Percentiles rank a stretch among this genome's conserved stretches.
phyloP scores from a whole-genome alignment of 139 green algal genomes.

The Medakamo hakoo region DNA sequence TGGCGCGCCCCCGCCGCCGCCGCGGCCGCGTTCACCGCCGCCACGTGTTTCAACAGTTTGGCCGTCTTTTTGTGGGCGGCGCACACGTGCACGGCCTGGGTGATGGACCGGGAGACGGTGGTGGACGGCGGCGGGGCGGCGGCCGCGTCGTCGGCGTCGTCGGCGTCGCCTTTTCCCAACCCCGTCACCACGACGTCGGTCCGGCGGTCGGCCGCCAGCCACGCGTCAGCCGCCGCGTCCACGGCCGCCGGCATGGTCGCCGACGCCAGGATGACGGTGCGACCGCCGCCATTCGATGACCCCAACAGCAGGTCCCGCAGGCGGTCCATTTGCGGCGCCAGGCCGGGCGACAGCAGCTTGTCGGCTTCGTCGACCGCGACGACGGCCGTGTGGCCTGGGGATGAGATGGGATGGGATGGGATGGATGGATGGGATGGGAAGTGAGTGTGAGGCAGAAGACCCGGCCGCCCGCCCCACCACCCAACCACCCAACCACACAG shows the following conservation, averaged over 20 bases:
- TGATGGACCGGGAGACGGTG: conserved; percentile 34
- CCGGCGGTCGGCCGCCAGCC: conserved; percentile 26
- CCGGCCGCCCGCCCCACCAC: no score
- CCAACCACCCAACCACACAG: no score
- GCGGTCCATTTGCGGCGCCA: conserved; percentile 50
- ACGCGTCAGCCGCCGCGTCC: conserved; percentile 24
- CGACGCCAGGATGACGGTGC: conserved; percentile 55
- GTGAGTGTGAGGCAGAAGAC: no score
- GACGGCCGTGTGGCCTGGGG: conserved; percentile 5
- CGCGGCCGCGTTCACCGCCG: background rate
- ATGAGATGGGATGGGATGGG: no score
- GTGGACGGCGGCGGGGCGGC: conserved; percentile 4
- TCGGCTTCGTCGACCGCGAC: conserved; percentile 80
- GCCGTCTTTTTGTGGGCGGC: conserved; percentile 76
- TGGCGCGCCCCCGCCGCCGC: conserved; percentile 22
- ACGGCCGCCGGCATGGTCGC: conserved; percentile 55
- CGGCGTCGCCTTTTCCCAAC: no score
- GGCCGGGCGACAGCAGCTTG: conserved; percentile 71
- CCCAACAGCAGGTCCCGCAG: conserved; percentile 34
- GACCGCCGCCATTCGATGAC: conserved; percentile 1
- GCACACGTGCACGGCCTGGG: conserved; percentile 87
- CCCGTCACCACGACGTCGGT: no score
- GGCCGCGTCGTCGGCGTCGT: background rate
- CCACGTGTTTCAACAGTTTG: conserved; percentile 68
- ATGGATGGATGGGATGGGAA: no score